A percentile compares a stretch with the other conserved stretches of the same genome.
Conservation (phyloP, 805 yeast genomes). For the Wickerhamomyces chambardii region DNA sequence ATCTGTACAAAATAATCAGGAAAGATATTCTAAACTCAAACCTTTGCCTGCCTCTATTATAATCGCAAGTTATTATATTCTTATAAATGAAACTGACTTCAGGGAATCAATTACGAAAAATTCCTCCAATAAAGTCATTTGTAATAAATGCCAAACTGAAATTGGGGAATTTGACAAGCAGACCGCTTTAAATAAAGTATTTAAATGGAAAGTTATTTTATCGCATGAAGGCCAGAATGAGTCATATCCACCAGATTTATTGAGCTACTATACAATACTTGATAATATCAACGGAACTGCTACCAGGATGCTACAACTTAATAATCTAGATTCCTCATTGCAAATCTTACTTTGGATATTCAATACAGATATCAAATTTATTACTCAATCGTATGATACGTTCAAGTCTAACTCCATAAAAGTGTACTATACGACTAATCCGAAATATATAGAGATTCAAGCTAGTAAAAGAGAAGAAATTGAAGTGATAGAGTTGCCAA, state of each 20-base stretch:
- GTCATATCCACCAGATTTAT: constrained; percentile 25
- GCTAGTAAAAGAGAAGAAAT: constrained; percentile 26
- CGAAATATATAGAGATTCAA: constrained; percentile 16
- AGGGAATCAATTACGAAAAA: constrained; percentile 3
- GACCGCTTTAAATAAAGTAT: constrained; percentile 26
- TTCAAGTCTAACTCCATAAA: constrained; percentile 27
- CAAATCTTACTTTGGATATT: constrained; percentile 38
- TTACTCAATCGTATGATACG: constrained; percentile 4
- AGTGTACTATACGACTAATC: constrained; percentile 31
- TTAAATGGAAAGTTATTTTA: constrained; percentile 49
- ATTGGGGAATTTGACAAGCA: constrained; percentile 32
- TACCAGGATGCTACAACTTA: constrained; percentile 23
- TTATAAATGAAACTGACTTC: constrained; percentile 5
- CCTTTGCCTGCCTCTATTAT: constrained; percentile 36
- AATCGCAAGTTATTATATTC: constrained; percentile 50
- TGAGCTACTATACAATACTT: constrained; percentile 27
- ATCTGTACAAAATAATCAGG: constrained; percentile 12
- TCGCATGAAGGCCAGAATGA: constrained; percentile 14
- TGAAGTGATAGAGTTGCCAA: constrained; percentile 27
- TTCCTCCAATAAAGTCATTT: constrained; percentile 14
- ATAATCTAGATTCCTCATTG: constrained; percentile 8
- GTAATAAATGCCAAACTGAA: constrained; percentile 25
- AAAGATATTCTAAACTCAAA: constrained; percentile 30
- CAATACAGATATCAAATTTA: constrained; percentile 28
- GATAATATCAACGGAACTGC: constrained; percentile 36